Evolutionary conservation across 2,329 filamentous ascomycete genomes (phyloP).

Genomic region (Macrophomina pseudophaseolina): DNA sequence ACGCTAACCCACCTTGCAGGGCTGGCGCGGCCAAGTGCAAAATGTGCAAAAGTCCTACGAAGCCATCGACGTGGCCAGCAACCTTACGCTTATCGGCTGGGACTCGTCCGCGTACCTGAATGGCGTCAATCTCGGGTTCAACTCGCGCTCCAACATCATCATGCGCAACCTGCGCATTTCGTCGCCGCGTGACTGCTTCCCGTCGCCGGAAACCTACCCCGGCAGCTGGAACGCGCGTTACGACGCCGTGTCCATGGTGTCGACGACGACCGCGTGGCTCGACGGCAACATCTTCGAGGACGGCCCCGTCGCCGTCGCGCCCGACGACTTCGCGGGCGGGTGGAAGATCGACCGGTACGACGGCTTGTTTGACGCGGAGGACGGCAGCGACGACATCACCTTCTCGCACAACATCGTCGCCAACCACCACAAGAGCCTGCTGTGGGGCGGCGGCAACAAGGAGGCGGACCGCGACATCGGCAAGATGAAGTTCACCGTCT

Average conservation of each 20-base stretch:
- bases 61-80: slow-evolving; percentile 13
- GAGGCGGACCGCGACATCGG: slow-evolving; percentile 14
- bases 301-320: slow-evolving; percentile 9
- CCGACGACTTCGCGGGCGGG: slow-evolving; percentile 6
- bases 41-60: slow-evolving; percentile 17
- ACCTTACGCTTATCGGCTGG: slow-evolving; percentile 21
- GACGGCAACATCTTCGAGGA: slow-evolving; percentile 25
- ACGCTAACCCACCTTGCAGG: not conserved
- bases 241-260: slow-evolving; percentile 21
- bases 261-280: slow-evolving; percentile 13
- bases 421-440: slow-evolving; percentile 23
- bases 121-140: slow-evolving; percentile 22
- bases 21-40: slow-evolving; percentile 18
- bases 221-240: slow-evolving; percentile 16
- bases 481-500: slow-evolving; percentile 22
- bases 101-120: slow-evolving; percentile 11
- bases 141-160: slow-evolving; percentile 21
- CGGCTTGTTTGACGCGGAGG: slow-evolving; percentile 23
- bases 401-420: slow-evolving; percentile 24
- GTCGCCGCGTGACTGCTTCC: slow-evolving; percentile 22
- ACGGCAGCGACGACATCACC: slow-evolving; percentile 20
- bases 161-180: slow-evolving; percentile 23
- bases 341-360: slow-evolving; percentile 25
- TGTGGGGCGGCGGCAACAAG: slow-evolving; percentile 24
- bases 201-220: slow-evolving; percentile 12